Evolutionary conservation across 192 early-diverging fungal genomes (phyloP), one percentile per base, ranked within the genome.

Genomic region (Rhizophagus prolifer): DNA sequence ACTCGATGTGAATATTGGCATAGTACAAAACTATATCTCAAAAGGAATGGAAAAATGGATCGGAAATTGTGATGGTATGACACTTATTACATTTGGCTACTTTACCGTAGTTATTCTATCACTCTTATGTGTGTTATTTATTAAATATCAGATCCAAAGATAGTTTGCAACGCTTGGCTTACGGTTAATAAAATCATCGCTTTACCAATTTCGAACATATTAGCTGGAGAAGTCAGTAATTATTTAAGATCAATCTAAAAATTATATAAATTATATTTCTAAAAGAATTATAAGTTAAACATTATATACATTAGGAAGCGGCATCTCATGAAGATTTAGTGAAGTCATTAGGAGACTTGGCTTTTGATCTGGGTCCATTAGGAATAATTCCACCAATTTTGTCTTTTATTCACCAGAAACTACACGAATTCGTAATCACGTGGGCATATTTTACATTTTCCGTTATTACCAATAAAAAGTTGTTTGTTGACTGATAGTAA

Each of bases 71-170:
- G 2, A n/a, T 21, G 38, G 66, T 68, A 19, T 21, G 16, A 9
- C 46, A 47, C 13, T 12, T 13, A 13, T 7, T n/a, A n/a, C n/a
- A n/a, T n/a, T n/a, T n/a, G n/a, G n/a, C n/a, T n/a, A n/a, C n/a
- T n/a, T n/a, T n/a, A n/a, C n/a, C n/a, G n/a, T n/a, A n/a, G n/a
- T n/a, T n/a, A n/a, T n/a, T n/a, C n/a, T n/a, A n/a, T n/a, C n/a
- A n/a, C n/a, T n/a, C n/a, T n/a, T n/a, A n/a, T n/a, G n/a, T n/a
- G n/a, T 21, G 7, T 31, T 21, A 2, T 68, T 68, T 41, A 23
- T 44, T 68, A 31, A 19, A 68, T 68, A 25, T 19, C 44, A 68
- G 66, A 68, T 44, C 66, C 66, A 21, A 68, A 68, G 19, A 19
- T 10, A 19, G 8, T 68, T 44, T 21, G 0, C 21, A 6, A 25